A percentile compares a stretch with the other conserved stretches of the same genome.
phyloP scores from a whole-genome alignment of 1,139 yeast genomes.

The Yamadazyma atlantica region DNA sequence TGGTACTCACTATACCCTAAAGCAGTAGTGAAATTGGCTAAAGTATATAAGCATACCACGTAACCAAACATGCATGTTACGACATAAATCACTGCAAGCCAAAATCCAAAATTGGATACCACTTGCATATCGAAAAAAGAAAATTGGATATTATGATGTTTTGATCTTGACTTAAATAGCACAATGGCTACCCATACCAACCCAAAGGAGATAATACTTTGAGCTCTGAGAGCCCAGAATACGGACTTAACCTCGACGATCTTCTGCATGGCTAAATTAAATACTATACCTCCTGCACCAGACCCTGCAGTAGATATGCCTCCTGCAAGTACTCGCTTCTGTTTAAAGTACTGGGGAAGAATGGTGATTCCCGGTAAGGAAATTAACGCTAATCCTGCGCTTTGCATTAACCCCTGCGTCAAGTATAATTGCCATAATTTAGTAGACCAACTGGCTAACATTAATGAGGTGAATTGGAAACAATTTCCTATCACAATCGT shows the following conservation, averaged over 20 bases:
- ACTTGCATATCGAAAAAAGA: conserved; percentile 31
- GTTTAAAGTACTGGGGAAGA: conserved; percentile 55
- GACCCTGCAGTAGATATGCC: conserved; percentile 63
- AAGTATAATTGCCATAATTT: conserved; percentile 53
- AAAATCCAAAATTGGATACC: conserved; percentile 30
- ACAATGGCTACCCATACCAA: conserved; percentile 31
- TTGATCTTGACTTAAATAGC: conserved; percentile 24
- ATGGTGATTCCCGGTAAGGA: conserved; percentile 43
- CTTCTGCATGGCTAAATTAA: conserved; percentile 37
- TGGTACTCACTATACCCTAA: conserved; percentile 41
- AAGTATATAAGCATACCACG: conserved; percentile 42
- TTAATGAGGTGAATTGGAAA: conserved; percentile 49
- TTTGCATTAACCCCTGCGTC: conserved; percentile 53
- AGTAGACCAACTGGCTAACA: conserved; percentile 54
- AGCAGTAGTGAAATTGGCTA: conserved; percentile 46
- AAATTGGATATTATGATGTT: conserved; percentile 30
- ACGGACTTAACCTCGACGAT: conserved; percentile 27
- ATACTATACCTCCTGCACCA: conserved; percentile 61
- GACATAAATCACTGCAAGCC: conserved; percentile 30
- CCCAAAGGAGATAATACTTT: conserved; percentile 35
- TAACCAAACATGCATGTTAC: conserved; percentile 47
- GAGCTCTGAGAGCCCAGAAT: conserved; percentile 38
- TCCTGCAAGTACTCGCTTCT: conserved; percentile 53
- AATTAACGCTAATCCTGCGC: conserved; percentile 48
- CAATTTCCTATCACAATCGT: conserved; percentile 43